phyloP scores from a whole-genome alignment of 1,284 basidiomycete genomes.

The Trametes versicolor region DNA sequence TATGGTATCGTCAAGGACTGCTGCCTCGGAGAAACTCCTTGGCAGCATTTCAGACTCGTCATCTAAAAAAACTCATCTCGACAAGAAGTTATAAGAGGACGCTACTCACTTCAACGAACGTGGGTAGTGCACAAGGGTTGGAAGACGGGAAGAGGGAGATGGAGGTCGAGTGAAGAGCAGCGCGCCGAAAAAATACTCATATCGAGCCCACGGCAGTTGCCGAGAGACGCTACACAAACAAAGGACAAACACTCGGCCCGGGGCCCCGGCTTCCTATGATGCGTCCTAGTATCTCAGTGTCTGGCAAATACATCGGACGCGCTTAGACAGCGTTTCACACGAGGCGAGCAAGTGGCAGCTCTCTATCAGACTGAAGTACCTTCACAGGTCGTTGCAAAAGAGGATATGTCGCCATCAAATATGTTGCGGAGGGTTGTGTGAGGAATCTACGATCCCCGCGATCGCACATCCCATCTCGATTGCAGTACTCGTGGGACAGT shows the following conservation, averaged over 20 bases:
- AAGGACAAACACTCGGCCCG: slow-evolving; percentile 5
- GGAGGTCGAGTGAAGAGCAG: background rate
- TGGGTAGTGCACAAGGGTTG: background rate
- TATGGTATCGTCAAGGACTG: slow-evolving; percentile 70
- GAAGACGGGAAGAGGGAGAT: slow-evolving; percentile 1
- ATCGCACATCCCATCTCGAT: slow-evolving; percentile 12
- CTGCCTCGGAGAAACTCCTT: slow-evolving; percentile 68
- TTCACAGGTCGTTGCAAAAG: too few relatives aligned
- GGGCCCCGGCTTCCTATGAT: background rate
- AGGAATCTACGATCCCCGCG: slow-evolving; percentile 11
- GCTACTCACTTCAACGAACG: slow-evolving; percentile 25
- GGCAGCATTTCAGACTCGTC: slow-evolving; percentile 83
- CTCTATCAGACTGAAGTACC: too few relatives aligned
- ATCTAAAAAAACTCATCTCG: slow-evolving; percentile 81
- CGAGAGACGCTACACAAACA: slow-evolving; percentile 10
- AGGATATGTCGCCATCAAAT: background rate
- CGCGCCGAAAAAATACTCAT: background rate
- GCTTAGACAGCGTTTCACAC: too few relatives aligned
- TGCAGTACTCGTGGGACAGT: background rate
- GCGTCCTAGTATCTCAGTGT: too few relatives aligned
- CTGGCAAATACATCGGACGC: too few relatives aligned
- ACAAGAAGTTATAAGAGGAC: slow-evolving; percentile 25
- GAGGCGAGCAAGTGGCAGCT: too few relatives aligned
- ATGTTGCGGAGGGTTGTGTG: background rate
- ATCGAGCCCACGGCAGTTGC: slow-evolving; percentile 6